phyloP scores from a whole-genome alignment of 768 basidiomycete genomes.

The Pleurotus cornucopiae region DNA sequence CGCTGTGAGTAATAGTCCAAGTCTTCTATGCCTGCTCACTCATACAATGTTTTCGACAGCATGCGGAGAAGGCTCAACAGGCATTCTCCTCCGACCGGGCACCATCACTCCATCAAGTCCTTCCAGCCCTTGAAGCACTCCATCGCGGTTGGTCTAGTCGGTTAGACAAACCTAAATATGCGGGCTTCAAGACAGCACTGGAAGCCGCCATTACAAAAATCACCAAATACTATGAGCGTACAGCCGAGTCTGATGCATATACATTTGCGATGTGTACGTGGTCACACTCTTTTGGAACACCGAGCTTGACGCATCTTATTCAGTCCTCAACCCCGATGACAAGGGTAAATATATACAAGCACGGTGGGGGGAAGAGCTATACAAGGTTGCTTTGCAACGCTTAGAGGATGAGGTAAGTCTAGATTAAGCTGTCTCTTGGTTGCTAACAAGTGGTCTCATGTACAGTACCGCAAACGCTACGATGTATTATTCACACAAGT shows the following conservation, averaged over 20 bases:
- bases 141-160: conserved; percentile 19
- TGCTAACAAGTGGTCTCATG: not conserved
- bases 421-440: not conserved
- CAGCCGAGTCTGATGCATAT: conserved; percentile 21
- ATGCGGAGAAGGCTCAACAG: conserved; percentile 21
- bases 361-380: conserved; percentile 4
- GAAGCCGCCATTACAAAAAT: conserved; percentile 17
- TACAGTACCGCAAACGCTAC: not conserved
- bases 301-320: not conserved
- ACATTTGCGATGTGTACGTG: conserved; percentile 21
- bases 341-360: conserved; percentile 7
- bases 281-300: not conserved
- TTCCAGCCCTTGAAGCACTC: conserved; percentile 20
- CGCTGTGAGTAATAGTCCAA: not conserved
- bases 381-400: not conserved
- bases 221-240: conserved; percentile 21
- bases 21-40: not conserved
- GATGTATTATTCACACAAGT: not conserved
- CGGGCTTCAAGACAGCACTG: conserved; percentile 15
- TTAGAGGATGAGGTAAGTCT: conserved; percentile 6
- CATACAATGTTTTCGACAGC: not conserved
- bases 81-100: conserved; percentile 21
- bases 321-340: conserved; percentile 6
- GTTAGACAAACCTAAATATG: conserved; percentile 11
- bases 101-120: conserved; percentile 20